Conservation (phyloP, 2,329 filamentous ascomycete species). For the Cytospora chrysosperma region DNA sequence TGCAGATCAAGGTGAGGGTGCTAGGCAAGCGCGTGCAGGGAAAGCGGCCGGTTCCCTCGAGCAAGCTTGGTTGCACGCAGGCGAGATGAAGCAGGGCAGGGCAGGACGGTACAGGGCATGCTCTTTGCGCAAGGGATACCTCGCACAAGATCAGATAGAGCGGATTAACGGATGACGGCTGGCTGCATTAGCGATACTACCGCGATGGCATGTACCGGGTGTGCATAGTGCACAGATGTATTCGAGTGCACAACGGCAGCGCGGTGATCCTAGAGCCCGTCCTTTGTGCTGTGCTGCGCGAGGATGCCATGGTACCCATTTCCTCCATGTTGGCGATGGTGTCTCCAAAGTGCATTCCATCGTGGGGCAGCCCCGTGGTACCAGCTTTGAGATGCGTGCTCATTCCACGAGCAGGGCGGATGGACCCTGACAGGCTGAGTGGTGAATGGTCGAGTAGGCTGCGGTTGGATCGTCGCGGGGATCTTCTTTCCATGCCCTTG, state of each 20-base stretch:
- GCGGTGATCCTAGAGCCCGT: not conserved
- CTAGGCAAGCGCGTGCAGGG: not conserved
- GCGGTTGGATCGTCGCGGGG: not conserved
- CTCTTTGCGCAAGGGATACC: slow-evolving; percentile 9
- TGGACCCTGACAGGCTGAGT: not conserved
- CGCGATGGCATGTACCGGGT: slow-evolving; percentile 15
- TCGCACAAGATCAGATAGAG: slow-evolving; percentile 15
- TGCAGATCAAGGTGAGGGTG: not conserved
- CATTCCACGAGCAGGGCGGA: not conserved
- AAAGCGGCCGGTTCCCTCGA: slow-evolving; percentile 6
- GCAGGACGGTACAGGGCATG: not conserved
- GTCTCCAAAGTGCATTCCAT: slow-evolving; percentile 12
- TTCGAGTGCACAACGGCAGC: not conserved
- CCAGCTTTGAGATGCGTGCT: slow-evolving; percentile 1
- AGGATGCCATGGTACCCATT: not conserved
- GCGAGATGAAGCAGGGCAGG: not conserved
- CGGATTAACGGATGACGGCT: slow-evolving; percentile 16
- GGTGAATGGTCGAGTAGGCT: not conserved
- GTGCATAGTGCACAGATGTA: not conserved
- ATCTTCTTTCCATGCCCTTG: not conserved
- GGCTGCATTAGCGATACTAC: slow-evolving; percentile 14
- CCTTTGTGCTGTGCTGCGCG: slow-evolving; percentile 2
- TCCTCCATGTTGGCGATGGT: not conserved
- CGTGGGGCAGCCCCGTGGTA: slow-evolving; percentile 13
- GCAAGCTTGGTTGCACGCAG: slow-evolving; percentile 8